A percentile compares a stretch with the other conserved stretches of the same genome.
These are phyloP conservation scores for Polyrhizophydium stewartii DNA, from an alignment of 371 early-diverging fungal species.

Conservation along the genomic window DNA sequence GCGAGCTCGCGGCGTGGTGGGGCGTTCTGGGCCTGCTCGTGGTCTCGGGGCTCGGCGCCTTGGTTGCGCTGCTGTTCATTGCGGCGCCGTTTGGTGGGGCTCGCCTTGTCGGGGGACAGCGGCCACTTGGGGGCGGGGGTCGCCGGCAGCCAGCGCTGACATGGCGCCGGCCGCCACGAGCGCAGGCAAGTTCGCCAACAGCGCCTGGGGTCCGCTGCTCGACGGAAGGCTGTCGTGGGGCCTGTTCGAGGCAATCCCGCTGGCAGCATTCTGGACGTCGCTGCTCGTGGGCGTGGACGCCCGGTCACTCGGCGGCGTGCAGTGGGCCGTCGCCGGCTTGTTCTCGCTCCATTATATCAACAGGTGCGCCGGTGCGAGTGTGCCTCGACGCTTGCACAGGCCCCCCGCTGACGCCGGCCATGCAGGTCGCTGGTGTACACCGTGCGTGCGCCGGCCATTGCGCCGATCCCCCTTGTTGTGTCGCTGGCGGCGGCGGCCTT, in stretches of 20 bases:
- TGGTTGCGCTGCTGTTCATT: constrained; percentile 1
- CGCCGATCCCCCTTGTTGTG: constrained; percentile 6
- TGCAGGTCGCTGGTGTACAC: constrained; percentile 12
- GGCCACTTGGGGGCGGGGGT: too few relatives aligned
- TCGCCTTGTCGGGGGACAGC: too few relatives aligned
- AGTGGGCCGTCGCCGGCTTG: background rate
- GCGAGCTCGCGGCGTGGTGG: too few relatives aligned
- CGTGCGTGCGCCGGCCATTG: constrained; percentile 13
- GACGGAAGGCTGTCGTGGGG: constrained; percentile 18
- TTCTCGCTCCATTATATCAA: constrained; percentile 16
- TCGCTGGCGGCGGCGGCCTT: constrained; percentile 10
- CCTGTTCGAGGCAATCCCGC: constrained; percentile 17
- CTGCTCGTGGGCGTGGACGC: too few relatives aligned
- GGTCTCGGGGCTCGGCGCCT: too few relatives aligned
- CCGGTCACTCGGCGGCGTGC: background rate
- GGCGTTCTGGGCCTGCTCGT: too few relatives aligned
- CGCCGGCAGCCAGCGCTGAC: too few relatives aligned
- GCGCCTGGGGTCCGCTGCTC: background rate
- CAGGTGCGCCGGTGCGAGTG: too few relatives aligned
- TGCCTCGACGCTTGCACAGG: too few relatives aligned
- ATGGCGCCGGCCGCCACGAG: too few relatives aligned
- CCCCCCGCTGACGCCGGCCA: too few relatives aligned
- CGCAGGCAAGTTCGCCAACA: constrained; percentile 11
- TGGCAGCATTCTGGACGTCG: constrained; percentile 11
- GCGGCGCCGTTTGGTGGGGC: constrained; percentile 17